Evolutionary conservation across 164 flowering plant species (phyloP), one percentile per base, ranked within the genome.

Genomic region (Chimonanthus salicifolius): DNA sequence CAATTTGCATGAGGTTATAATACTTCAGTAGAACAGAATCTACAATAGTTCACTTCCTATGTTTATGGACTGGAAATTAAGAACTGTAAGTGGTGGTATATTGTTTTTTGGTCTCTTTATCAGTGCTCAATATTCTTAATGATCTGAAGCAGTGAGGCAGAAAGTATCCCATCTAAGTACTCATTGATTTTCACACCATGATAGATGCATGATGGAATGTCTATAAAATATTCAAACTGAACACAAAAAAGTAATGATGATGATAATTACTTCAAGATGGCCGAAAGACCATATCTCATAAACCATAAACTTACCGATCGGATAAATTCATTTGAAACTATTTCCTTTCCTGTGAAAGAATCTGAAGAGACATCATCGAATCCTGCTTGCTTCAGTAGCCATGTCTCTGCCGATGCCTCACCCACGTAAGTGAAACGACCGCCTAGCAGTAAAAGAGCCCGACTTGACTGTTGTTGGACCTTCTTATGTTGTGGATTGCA

Each of bases 361-460:
- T 76, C 83, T 9, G 21, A 73, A 48, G 74, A 68, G 65, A 66
- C 70, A 47, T 83, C 78, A 20, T 72, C 63, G 49, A 81, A 82
- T 7, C 89, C 89, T n/a, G 91, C 89, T 80, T 83, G 77, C 74
- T 77, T 80, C 68, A 87, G 78, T 62, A 88, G 82, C 92, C 90
- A 85, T 69, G 67, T 75, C 68, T 87, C 93, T 18, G 70, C 15
- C 21, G 78, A 79, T 68, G 88, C 71, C 76, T 86, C 84, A 47
- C 89, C 91, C 5, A 68, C 69, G 71, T 66, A 77, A 47, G 88
- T 76, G 78, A 84, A 90, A 16, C 70, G 79, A 47, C 91, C 85
- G 20, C 86, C 87, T 60, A 90, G 67, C 20, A 88, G 79, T 71
- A 80, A 65, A 68, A 89, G 88, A 77, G 92, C 88, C 80, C 83